Conservation (phyloP, 2,329 filamentous ascomycete genomes). For the Chaetomium olivaceum region DNA sequence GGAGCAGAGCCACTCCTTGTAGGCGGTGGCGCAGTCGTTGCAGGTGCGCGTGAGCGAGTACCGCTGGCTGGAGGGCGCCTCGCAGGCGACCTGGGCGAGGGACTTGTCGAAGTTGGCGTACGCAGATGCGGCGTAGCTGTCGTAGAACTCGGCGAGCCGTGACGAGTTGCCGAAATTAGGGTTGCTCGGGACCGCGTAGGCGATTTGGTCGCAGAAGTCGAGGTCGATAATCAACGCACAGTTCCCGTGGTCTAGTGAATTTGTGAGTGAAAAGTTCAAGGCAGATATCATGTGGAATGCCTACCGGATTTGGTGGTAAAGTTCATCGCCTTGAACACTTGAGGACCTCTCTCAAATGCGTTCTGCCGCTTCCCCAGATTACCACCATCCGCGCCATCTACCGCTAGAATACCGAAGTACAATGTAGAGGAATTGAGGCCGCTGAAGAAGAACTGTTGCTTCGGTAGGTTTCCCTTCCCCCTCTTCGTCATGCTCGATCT, state of each 20-base stretch:
- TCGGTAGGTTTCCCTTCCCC: slow-evolving; percentile 66
- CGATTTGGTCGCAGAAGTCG: slow-evolving; percentile 83
- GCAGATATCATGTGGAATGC: slow-evolving; percentile 30
- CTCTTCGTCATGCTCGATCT: slow-evolving; percentile 68
- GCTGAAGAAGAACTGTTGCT: slow-evolving; percentile 84
- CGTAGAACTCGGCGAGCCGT: slow-evolving; percentile 71
- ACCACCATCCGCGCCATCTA: slow-evolving; percentile 54
- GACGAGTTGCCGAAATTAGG: slow-evolving; percentile 58
- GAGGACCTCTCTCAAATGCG: slow-evolving; percentile 69
- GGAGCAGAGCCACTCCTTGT: slow-evolving; percentile 94
- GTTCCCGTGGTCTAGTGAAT: slow-evolving; percentile 60
- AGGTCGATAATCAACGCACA: slow-evolving; percentile 86
- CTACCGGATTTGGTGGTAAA: slow-evolving; percentile 78
- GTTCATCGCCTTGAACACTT: slow-evolving; percentile 69
- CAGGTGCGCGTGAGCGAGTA: slow-evolving; percentile 83
- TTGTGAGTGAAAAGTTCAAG: background rate
- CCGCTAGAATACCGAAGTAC: slow-evolving; percentile 74
- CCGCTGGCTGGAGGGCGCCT: slow-evolving; percentile 68
- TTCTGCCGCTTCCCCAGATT: slow-evolving; percentile 42
- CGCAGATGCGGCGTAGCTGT: slow-evolving; percentile 67
- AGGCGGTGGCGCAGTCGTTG: slow-evolving; percentile 72
- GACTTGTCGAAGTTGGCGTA: slow-evolving; percentile 80
- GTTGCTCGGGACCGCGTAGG: slow-evolving; percentile 89
- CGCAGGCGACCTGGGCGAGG: slow-evolving; percentile 81
- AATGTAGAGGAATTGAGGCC: slow-evolving; percentile 69